A percentile compares a stretch with the other conserved stretches of the same genome.
Conservation (phyloP, 306 rosid genomes). For the Ormosia semicastrata region DNA sequence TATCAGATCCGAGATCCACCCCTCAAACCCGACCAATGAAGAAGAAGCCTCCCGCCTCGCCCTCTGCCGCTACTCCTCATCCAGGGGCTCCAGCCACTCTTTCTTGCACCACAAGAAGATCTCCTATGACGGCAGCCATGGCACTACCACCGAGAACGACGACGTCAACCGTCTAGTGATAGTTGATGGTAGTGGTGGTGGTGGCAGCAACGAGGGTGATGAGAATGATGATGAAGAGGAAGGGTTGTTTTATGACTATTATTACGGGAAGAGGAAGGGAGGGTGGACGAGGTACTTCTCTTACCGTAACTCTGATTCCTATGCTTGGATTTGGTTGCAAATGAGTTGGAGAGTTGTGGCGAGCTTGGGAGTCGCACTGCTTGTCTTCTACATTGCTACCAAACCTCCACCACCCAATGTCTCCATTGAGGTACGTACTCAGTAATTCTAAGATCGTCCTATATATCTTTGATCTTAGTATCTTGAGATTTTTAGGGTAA, state of each 20-base stretch:
- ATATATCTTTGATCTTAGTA: background rate
- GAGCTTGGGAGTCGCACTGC: constrained; percentile 72
- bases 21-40: constrained; percentile 22
- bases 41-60: constrained; percentile 41
- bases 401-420: constrained; percentile 75
- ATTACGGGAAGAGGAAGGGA: constrained; percentile 39
- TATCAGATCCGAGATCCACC: constrained; percentile 30
- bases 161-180: constrained; percentile 35
- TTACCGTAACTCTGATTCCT: constrained; percentile 55
- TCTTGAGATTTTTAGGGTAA: no score
- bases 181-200: background rate
- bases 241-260: constrained; percentile 30
- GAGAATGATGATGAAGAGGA: constrained; percentile 25
- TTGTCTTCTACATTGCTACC: constrained; percentile 78
- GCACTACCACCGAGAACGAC: constrained; percentile 37
- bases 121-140: constrained; percentile 61
- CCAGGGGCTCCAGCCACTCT: constrained; percentile 64
- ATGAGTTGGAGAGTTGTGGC: constrained; percentile 66
- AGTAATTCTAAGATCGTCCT: background rate
- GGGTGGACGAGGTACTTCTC: constrained; percentile 64
- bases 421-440: constrained; percentile 54
- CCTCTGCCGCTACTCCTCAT: constrained; percentile 66
- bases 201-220: background rate
- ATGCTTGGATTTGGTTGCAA: constrained; percentile 76
- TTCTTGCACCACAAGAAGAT: constrained; percentile 63